These are phyloP conservation scores for Diutina pseudorugosa DNA, from an alignment of 1,139 yeast genomes.

Conservation along the genomic window DNA sequence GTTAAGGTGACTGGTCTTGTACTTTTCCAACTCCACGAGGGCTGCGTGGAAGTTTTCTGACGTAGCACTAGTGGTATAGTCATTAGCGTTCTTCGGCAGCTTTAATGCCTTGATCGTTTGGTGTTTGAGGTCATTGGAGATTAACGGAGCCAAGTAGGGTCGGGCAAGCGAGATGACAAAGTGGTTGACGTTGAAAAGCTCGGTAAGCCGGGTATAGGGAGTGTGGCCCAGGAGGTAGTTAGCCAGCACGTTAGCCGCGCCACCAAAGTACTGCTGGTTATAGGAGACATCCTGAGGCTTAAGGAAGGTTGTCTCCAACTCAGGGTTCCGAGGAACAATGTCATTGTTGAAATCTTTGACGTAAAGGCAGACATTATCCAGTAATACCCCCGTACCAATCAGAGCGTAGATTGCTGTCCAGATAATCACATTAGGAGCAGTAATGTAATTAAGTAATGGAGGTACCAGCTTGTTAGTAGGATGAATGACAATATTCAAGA, in stretches of 20 bases:
- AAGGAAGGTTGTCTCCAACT: slow-evolving; percentile 21
- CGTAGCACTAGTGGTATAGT: neutral
- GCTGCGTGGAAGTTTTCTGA: neutral
- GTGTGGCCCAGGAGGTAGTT: slow-evolving; percentile 24
- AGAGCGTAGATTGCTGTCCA: slow-evolving; percentile 78
- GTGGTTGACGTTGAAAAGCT: slow-evolving; percentile 86
- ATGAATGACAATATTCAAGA: slow-evolving; percentile 80
- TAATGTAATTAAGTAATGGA: slow-evolving; percentile 71
- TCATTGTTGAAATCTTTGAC: slow-evolving; percentile 59
- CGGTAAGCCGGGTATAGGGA: slow-evolving; percentile 82
- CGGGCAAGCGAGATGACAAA: slow-evolving; percentile 83
- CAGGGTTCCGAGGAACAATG: slow-evolving; percentile 31
- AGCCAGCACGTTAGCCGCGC: slow-evolving; percentile 9
- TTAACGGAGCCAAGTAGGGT: slow-evolving; percentile 83
- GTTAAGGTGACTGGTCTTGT: slow-evolving; percentile 17
- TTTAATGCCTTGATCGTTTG: slow-evolving; percentile 12
- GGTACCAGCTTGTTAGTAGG: slow-evolving; percentile 69
- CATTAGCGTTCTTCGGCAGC: neutral
- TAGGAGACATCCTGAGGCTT: slow-evolving; percentile 39
- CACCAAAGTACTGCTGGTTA: slow-evolving; percentile 26
- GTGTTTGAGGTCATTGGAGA: slow-evolving; percentile 74
- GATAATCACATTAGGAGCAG: slow-evolving; percentile 88
- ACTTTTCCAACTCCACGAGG: slow-evolving; percentile 1
- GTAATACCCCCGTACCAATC: slow-evolving; percentile 55
- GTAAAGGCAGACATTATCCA: slow-evolving; percentile 49